Base-by-base conservation (phyloP, 768 basidiomycete genomes). In the Phlegmacium glaucopus region DNA sequence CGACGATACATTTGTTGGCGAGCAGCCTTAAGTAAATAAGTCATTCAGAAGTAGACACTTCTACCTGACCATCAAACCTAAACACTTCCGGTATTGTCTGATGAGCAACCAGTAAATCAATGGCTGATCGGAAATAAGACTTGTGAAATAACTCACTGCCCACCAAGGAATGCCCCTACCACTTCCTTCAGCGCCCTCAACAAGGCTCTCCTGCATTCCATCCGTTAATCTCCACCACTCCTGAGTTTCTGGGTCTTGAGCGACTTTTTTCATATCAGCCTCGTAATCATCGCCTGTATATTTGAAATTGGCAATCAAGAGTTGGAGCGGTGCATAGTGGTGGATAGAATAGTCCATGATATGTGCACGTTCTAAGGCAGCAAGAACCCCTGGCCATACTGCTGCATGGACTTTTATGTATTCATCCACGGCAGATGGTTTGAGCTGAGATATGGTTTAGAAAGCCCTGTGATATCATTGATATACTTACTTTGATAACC, bases 301-400 rank as follows among this genome's bases (percentile, higher is more conserved):
- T 57, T 85, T 85, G 74, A 90, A 85, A 38, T 74, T 81, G n/a
- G 87, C 87, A 51, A 90, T 77, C n/a, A 91, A 75, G 35, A 91
- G 74, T 26, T 72, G 72, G 18, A 82, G 67, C 4, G 77, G 76
- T 13, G 79, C 76, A 55, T 82, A 78, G 58, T 87, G 76, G 56
- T 85, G 74, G 62, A 90, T 90, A 13, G 85, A 85, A 60, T 90
- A 91, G 65, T 91, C 87, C 30, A 69, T 66, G 47, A 90, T 76
- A 61, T 90, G 78, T 42, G 83, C 75, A 9, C 74, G 72, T 49
- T 75, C 70, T 17, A 88, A 70, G 7, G 85, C 75, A 18, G 73
- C 76, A 17, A 90, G 78, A 3, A 90, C 85, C 16, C 74, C 69
- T 2, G 84, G 84, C 84, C 86, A 89, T 38, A 85, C 82, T 6